Evolutionary conservation across 2,329 filamentous ascomycete species (phyloP).

Genomic region (Talaromyces albobiverticillius): DNA sequence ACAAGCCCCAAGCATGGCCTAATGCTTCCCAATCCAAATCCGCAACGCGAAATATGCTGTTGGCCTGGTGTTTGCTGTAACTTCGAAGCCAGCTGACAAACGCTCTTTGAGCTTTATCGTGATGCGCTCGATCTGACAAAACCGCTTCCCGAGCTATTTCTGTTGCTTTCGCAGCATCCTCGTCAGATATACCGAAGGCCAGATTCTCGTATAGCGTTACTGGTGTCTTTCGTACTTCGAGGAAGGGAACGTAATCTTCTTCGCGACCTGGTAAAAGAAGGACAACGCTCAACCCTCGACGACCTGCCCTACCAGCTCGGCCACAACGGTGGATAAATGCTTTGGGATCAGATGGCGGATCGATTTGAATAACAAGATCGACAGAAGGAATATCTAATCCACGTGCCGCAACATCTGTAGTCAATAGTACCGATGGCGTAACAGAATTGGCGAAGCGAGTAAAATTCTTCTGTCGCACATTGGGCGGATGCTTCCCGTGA

Average conservation of each 20-base stretch:
- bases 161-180: conserved; percentile 59
- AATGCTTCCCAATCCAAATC: conserved; percentile 85
- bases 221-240: conserved; percentile 83
- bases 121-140: conserved; percentile 61
- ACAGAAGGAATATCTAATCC: conserved; percentile 90
- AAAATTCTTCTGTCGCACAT: conserved; percentile 86
- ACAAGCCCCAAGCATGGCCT: conserved; percentile 78
- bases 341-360: conserved; percentile 83
- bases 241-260: conserved; percentile 84
- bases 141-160: conserved; percentile 59
- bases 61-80: conserved; percentile 87
- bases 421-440: conserved; percentile 76
- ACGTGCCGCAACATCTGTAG: conserved; percentile 86
- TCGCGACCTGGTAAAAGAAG: conserved; percentile 82
- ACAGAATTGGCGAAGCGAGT: conserved; percentile 72
- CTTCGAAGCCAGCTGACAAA: conserved; percentile 93
- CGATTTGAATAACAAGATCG: conserved; percentile 85
- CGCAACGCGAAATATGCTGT: conserved; percentile 79
- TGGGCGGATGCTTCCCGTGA: conserved; percentile 87
- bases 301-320: conserved; percentile 61
- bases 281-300: conserved; percentile 77
- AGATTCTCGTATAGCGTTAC: conserved; percentile 63
- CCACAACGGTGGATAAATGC: conserved; percentile 68
- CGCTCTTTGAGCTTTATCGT: conserved; percentile 84
- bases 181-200: conserved; percentile 54